phyloP scores from a whole-genome alignment of 805 yeast genomes.

The Pichia occidentalis region DNA sequence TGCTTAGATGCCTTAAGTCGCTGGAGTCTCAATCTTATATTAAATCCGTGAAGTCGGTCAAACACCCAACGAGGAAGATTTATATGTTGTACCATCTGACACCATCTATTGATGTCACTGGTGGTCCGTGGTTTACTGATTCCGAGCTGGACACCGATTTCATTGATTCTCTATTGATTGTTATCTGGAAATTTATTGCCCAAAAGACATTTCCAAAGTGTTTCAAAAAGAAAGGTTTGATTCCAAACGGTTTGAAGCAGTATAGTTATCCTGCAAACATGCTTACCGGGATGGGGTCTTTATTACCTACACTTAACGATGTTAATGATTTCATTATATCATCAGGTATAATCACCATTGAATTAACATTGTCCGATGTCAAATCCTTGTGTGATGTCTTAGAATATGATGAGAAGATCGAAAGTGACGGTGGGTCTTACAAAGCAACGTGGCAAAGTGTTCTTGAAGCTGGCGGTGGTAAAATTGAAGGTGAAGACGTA shows the following conservation, averaged over 20 bases:
- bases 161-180: slow-evolving; percentile 73
- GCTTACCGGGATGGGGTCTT: slow-evolving; percentile 27
- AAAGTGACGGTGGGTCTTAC: slow-evolving; percentile 57
- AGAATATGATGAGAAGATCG: slow-evolving; percentile 80
- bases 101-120: slow-evolving; percentile 93
- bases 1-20: slow-evolving; percentile 70
- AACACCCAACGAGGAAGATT: slow-evolving; percentile 86
- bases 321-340: slow-evolving; percentile 67
- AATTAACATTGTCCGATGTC: slow-evolving; percentile 66
- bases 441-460: slow-evolving; percentile 81
- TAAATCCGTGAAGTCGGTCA: slow-evolving; percentile 85
- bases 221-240: slow-evolving; percentile 36
- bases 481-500: slow-evolving; percentile 23
- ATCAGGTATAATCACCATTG: slow-evolving; percentile 75
- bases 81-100: slow-evolving; percentile 92
- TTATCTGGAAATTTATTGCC: slow-evolving; percentile 83
- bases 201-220: slow-evolving; percentile 71
- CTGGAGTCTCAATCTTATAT: slow-evolving; percentile 77
- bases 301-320: slow-evolving; percentile 63
- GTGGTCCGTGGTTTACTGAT: slow-evolving; percentile 99
- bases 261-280: slow-evolving; percentile 23
- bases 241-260: slow-evolving; percentile 22
- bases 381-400: slow-evolving; percentile 82
- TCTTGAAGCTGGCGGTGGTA: slow-evolving; percentile 56
- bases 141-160: slow-evolving; percentile 91